Evolutionary conservation across 1,284 basidiomycete genomes (phyloP).

Genomic region (Heterobasidion irregulare): DNA sequence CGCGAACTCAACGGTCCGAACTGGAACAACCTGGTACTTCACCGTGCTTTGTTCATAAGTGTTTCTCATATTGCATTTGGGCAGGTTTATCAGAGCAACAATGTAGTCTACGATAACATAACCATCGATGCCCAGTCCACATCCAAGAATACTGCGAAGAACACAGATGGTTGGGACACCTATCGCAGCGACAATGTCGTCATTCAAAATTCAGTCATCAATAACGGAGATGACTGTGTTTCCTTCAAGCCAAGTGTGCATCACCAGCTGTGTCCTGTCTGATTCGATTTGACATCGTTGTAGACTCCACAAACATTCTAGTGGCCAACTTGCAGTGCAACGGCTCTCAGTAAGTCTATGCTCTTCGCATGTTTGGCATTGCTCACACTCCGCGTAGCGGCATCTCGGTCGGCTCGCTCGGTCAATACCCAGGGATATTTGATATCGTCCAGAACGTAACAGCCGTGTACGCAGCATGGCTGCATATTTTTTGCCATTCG

Average conservation of each 20-base stretch:
- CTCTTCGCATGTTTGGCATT: neutral
- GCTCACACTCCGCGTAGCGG: conserved; percentile 16
- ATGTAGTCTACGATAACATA: conserved; percentile 35
- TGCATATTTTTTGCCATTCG: neutral
- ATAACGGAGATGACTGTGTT: conserved; percentile 29
- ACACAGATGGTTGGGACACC: conserved; percentile 61
- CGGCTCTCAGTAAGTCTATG: conserved; percentile 26
- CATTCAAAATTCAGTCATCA: conserved; percentile 21
- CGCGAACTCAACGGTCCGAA: conserved; percentile 31
- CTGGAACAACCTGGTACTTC: conserved; percentile 44
- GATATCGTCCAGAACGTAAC: conserved; percentile 41
- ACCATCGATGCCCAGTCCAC: conserved; percentile 29
- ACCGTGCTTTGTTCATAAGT: conserved; percentile 3
- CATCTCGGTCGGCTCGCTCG: conserved; percentile 37
- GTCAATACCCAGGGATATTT: conserved; percentile 38
- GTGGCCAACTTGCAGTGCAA: conserved; percentile 36
- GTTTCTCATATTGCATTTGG: neutral
- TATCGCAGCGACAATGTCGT: conserved; percentile 34
- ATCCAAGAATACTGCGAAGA: conserved; percentile 33
- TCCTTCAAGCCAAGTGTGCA: conserved; percentile 37
- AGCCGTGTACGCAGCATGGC: conserved; percentile 20
- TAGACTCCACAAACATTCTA: conserved; percentile 31
- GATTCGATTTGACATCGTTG: neutral
- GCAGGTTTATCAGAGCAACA: conserved; percentile 23
- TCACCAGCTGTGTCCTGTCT: neutral